phyloP scores from a whole-genome alignment of 164 flowering plant genomes.

The Nymphaea colorata region DNA sequence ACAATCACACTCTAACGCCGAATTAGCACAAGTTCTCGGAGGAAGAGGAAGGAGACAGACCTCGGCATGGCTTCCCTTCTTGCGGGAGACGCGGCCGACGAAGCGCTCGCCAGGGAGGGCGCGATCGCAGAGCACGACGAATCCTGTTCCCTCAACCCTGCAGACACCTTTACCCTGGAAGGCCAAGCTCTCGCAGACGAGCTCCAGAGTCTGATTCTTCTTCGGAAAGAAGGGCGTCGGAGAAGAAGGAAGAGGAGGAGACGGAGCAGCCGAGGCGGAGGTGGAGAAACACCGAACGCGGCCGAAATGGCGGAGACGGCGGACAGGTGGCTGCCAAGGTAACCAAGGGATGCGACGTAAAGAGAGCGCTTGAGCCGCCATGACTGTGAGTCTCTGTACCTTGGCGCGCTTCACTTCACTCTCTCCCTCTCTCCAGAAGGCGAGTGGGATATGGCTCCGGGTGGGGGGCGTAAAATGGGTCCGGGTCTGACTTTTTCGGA shows the following conservation, averaged over 20 bases:
- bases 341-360: neutral
- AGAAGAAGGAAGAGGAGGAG: slow-evolving; percentile 5
- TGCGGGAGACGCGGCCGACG: slow-evolving; percentile 78
- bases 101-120: slow-evolving; percentile 95
- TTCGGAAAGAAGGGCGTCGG: slow-evolving; percentile 53
- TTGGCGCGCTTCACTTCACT: no score
- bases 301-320: neutral
- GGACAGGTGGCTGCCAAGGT: neutral
- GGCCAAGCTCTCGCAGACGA: slow-evolving; percentile 76
- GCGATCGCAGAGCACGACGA: slow-evolving; percentile 81
- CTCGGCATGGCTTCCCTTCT: slow-evolving; percentile 81
- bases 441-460: no score
- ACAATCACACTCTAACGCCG: neutral
- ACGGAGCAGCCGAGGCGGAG: slow-evolving; percentile 3
- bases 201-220: slow-evolving; percentile 60
- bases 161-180: slow-evolving; percentile 88
- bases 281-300: neutral
- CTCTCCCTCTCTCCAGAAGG: no score
- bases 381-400: neutral
- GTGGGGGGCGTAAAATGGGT: no score
- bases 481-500: no score
- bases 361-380: neutral
- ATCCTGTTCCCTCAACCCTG: slow-evolving; percentile 74
- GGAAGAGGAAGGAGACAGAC: slow-evolving; percentile 12
- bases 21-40: neutral